A percentile compares a stretch with the other conserved stretches of the same genome.
These are phyloP conservation scores for Solanum okadae DNA, from an alignment of 257 asterid species.

Conservation along the genomic window DNA sequence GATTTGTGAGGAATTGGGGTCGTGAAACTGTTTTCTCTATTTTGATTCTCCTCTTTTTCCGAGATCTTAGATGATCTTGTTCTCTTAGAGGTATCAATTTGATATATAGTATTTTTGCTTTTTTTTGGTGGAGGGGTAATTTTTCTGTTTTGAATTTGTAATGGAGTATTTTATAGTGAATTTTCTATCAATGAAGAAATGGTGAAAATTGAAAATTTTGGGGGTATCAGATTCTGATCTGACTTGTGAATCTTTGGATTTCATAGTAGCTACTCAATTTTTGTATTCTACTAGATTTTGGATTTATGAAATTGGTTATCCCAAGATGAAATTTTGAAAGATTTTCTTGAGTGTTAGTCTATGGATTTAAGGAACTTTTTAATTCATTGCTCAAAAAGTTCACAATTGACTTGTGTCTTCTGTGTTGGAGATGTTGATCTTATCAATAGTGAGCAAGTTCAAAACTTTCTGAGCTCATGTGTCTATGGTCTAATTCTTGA, in stretches of 20 bases:
- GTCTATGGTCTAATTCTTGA: background rate
- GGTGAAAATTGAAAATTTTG: background rate
- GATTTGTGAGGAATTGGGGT: constrained; percentile 22
- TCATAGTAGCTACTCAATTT: background rate
- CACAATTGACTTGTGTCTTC: background rate
- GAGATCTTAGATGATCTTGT: constrained; percentile 20
- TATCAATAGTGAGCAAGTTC: background rate
- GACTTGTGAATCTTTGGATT: background rate
- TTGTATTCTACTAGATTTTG: background rate
- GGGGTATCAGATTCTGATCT: background rate
- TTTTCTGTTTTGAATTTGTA: background rate
- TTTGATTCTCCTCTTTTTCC: background rate
- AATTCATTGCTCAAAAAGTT: background rate
- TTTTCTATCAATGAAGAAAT: background rate
- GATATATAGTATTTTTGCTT: background rate
- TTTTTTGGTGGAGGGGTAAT: background rate
- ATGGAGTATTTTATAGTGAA: background rate
- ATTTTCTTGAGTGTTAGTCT: background rate
- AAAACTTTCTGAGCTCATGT: background rate
- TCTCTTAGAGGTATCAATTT: background rate
- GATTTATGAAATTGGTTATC: background rate
- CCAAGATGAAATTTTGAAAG: background rate
- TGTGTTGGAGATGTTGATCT: background rate
- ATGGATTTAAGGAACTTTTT: background rate
- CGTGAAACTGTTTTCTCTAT: constrained; percentile 14